Conservation (phyloP, 2,329 filamentous ascomycete species). For the Piedraia hortae region DNA sequence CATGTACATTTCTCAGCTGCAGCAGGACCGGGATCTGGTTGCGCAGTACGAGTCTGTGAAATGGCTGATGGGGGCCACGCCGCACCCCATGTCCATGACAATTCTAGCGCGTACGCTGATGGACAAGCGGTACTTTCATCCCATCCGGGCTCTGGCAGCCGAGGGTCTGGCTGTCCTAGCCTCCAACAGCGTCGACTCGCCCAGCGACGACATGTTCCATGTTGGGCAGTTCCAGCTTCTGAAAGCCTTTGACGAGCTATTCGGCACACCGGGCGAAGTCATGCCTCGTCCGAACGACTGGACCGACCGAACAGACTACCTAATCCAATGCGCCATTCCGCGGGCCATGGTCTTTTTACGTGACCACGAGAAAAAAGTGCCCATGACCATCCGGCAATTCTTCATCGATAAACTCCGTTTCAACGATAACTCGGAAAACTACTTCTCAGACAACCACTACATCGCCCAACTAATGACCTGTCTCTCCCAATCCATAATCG, state of each 20-base stretch:
- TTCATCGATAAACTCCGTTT: conserved; percentile 70
- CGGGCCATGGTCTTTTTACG: conserved; percentile 54
- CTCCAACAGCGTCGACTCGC: conserved; percentile 1
- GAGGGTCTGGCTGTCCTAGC: conserved; percentile 44
- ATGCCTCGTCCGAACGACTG: conserved; percentile 84
- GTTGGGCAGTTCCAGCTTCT: conserved; percentile 63
- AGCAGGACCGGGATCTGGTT: conserved; percentile 88
- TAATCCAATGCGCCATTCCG: conserved; percentile 60
- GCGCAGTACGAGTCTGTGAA: conserved; percentile 34
- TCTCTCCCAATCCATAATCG: conserved; percentile 27
- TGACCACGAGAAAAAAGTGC: conserved; percentile 47
- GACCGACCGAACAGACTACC: conserved; percentile 57
- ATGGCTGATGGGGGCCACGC: conserved; percentile 15
- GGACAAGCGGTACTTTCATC: conserved; percentile 79
- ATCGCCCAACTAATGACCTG: conserved; percentile 50
- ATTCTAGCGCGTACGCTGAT: conserved; percentile 73
- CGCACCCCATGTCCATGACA: conserved; percentile 62
- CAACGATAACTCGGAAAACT: conserved; percentile 83
- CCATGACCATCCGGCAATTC: conserved; percentile 52
- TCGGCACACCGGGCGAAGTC: conserved; percentile 45
- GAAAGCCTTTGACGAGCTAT: conserved; percentile 65
- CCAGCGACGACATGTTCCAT: conserved; percentile 27
- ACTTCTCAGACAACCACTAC: conserved; percentile 70
- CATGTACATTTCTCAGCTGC: conserved; percentile 93
- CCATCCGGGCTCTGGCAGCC: conserved; percentile 66